Evolutionary conservation across 1,284 basidiomycete genomes (phyloP), one percentile per base, ranked within the genome.

Genomic region (Macrocybe sp.): DNA sequence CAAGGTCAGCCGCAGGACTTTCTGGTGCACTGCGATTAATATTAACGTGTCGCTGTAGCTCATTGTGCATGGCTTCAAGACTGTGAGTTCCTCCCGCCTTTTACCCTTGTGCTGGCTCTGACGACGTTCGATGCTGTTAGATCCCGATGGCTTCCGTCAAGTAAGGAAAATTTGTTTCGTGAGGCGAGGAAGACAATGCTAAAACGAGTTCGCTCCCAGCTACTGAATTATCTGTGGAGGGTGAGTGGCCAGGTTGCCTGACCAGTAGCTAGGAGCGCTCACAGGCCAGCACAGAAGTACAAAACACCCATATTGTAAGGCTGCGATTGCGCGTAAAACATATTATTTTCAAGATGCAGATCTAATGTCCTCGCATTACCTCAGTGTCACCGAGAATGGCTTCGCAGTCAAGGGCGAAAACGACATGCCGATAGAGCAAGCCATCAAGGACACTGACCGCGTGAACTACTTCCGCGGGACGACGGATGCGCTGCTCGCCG

Each of bases 401-500:
- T 89, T 87, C 61, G 78, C 85, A 5, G 80, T 86, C 52, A 86
- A 84, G 60, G 76, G 80, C 55, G 89, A 91, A 65, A 73, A 75
- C 60, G 63, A 62, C 34, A 72, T 81, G 66, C 62, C 81, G 0
- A 55, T 79, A 7, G 78, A 81, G 43, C 68, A 83, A 49, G 84
- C 83, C 36, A 58, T 82, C 37, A 68, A 81, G 37, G 88, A 90
- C 63, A 64, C 63, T 6, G 83, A 83, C 52, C 80, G 87, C 28
- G 76, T 88, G 39, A 72, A 81, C 54, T 90, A 88, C 66, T 90
- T 84, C 72, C 65, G 73, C 41, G 87, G 85, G n/a, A 81, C 81
- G 43, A 81, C 84, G 14, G 65, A 71, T 6, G 75, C 81, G 1
- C 60, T 90, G 32, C 67, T 79, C 31, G 70, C 71, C 5, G 84